phyloP scores from a whole-genome alignment of 768 basidiomycete species.

The Lactifluus piperatus region DNA sequence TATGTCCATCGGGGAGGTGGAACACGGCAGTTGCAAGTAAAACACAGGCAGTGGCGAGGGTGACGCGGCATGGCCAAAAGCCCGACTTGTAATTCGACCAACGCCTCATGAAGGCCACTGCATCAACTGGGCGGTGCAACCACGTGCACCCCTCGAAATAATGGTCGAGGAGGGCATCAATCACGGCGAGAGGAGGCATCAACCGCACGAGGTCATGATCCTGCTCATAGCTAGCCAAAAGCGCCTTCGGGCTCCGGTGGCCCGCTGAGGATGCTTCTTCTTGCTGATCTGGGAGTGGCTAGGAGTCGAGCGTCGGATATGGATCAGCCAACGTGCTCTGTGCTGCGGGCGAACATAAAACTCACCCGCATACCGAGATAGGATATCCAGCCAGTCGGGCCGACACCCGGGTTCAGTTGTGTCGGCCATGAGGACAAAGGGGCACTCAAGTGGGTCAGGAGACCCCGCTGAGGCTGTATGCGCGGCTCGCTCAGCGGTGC shows the following conservation, averaged over 20 bases:
- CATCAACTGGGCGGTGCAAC: constrained; percentile 13
- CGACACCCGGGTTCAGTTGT: constrained; percentile 14
- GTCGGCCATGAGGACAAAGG: constrained; percentile 15
- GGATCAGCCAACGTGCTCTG: background rate
- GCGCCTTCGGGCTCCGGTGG: constrained; percentile 2
- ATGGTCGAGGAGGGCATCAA: constrained; percentile 16
- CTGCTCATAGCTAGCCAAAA: constrained; percentile 13
- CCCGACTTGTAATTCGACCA: constrained; percentile 20
- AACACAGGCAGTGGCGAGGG: constrained; percentile 17
- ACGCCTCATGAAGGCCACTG: constrained; percentile 11
- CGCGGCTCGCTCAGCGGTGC: background rate
- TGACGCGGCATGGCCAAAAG: constrained; percentile 16
- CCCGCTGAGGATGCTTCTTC: constrained; percentile 5
- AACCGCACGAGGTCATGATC: constrained; percentile 19
- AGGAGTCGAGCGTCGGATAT: background rate
- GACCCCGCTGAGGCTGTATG: background rate
- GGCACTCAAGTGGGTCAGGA: constrained; percentile 8
- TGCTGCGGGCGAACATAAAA: background rate
- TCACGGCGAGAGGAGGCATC: constrained; percentile 17
- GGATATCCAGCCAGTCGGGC: constrained; percentile 19
- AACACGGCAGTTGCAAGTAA: constrained; percentile 16
- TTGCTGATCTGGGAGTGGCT: constrained; percentile 16
- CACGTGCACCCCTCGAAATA: constrained; percentile 21
- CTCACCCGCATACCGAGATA: constrained; percentile 18
- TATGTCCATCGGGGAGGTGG: constrained; percentile 17